A percentile compares a stretch with the other conserved stretches of the same genome.
These are phyloP conservation scores for Exophiala spinifera DNA, from an alignment of 2,329 filamentous ascomycete species.

Conservation along the genomic window DNA sequence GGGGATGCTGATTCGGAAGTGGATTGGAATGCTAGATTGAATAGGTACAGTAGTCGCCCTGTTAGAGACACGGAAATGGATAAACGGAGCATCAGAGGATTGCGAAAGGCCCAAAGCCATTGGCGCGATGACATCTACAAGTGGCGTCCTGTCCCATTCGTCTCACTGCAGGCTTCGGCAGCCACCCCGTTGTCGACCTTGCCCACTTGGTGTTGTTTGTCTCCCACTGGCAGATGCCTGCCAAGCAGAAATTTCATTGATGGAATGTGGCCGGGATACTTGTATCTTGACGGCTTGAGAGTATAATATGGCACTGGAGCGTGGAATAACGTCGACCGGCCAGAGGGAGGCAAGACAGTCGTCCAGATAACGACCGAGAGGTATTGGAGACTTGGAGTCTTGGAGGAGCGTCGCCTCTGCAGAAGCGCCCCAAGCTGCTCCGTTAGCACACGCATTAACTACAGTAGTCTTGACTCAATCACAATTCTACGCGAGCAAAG, in stretches of 20 bases:
- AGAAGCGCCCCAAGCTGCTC: too few relatives aligned
- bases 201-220: not conserved
- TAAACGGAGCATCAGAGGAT: not conserved
- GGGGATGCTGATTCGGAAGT: slow-evolving; percentile 14
- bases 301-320: too few relatives aligned
- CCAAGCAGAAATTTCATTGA: not conserved
- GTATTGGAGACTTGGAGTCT: too few relatives aligned
- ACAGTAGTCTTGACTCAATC: too few relatives aligned
- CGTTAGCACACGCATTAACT: too few relatives aligned
- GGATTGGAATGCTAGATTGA: slow-evolving; percentile 21
- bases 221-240: slow-evolving; percentile 5
- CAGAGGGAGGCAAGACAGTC: too few relatives aligned
- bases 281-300: too few relatives aligned
- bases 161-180: slow-evolving; percentile 7
- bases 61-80: not conserved
- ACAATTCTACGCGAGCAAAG: too few relatives aligned
- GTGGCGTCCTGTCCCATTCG: slow-evolving; percentile 8
- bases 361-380: too few relatives aligned
- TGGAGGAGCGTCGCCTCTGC: too few relatives aligned
- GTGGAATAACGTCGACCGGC: too few relatives aligned
- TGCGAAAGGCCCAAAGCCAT: not conserved
- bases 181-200: slow-evolving; percentile 13
- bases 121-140: slow-evolving; percentile 1
- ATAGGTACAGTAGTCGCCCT: not conserved
- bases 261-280: not conserved